A percentile compares a stretch with the other conserved stretches of the same genome.
phyloP scores from a whole-genome alignment of 345 rosid genomes.

The Raphanus raphanistrum region DNA sequence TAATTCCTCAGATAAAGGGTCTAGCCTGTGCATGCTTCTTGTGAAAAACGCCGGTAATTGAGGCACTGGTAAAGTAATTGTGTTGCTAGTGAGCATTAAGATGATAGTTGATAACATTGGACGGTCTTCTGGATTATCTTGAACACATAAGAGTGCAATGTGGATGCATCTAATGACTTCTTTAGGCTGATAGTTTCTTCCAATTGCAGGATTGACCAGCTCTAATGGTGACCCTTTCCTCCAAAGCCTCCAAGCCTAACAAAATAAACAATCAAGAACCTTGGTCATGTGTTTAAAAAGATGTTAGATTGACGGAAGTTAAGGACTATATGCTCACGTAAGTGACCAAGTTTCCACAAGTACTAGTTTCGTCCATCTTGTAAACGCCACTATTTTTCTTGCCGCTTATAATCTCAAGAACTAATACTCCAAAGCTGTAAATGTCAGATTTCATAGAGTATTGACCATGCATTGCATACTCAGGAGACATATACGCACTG shows the following conservation, averaged over 20 bases:
- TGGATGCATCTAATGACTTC: neutral
- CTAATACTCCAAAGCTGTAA: neutral
- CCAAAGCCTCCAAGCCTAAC: conserved; percentile 39
- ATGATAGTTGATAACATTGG: neutral
- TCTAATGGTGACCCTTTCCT: neutral
- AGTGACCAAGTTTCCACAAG: conserved; percentile 30
- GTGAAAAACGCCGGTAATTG: conserved; percentile 21
- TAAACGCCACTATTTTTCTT: conserved; percentile 27
- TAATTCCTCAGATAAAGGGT: neutral
- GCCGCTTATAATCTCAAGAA: neutral
- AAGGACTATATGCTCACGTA: conserved; percentile 25
- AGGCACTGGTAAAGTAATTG: conserved; percentile 33
- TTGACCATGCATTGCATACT: neutral
- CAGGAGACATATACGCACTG: neutral
- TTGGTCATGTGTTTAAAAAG: neutral
- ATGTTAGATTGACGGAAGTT: neutral
- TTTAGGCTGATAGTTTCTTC: neutral
- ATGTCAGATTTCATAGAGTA: neutral
- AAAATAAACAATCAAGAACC: conserved; percentile 2
- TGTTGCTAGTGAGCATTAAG: conserved; percentile 32
- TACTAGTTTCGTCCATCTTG: conserved; percentile 33
- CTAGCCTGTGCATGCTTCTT: conserved; percentile 8
- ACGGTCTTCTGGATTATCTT: neutral
- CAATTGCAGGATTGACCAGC: neutral
- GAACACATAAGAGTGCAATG: neutral